These are phyloP conservation scores for Boletus semigastroideus DNA, from an alignment of 1,284 basidiomycete species.

Conservation along the genomic window DNA sequence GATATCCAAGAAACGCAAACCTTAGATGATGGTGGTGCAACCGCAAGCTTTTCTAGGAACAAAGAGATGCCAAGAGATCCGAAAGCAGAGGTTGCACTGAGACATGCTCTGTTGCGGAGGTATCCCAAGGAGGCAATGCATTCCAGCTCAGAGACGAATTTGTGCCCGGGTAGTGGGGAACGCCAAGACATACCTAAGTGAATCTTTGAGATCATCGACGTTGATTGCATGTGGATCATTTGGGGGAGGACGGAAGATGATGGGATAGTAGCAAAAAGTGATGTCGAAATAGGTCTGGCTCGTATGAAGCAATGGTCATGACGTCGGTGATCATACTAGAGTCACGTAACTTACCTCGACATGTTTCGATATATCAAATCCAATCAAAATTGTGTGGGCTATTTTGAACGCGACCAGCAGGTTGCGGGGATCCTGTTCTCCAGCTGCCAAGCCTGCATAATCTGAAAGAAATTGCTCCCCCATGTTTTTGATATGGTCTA, in stretches of 20 bases:
- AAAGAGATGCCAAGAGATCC: slow-evolving; percentile 85
- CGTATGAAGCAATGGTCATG: neutral
- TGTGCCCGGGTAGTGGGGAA: slow-evolving; percentile 11
- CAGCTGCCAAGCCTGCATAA: slow-evolving; percentile 82
- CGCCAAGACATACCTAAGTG: slow-evolving; percentile 55
- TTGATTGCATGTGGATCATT: slow-evolving; percentile 95
- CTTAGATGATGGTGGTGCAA: slow-evolving; percentile 84
- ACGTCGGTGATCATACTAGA: neutral
- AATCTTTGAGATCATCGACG: slow-evolving; percentile 79
- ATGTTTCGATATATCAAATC: slow-evolving; percentile 77
- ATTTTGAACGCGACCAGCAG: slow-evolving; percentile 90
- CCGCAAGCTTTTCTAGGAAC: slow-evolving; percentile 90
- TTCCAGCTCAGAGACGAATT: slow-evolving; percentile 20
- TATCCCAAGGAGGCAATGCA: neutral
- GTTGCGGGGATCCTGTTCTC: slow-evolving; percentile 98
- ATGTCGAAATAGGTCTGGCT: slow-evolving; percentile 90
- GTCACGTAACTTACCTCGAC: slow-evolving; percentile 63
- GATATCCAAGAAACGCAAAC: slow-evolving; percentile 38
- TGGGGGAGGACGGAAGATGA: slow-evolving; percentile 93
- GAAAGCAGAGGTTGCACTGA: slow-evolving; percentile 81
- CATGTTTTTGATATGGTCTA: slow-evolving; percentile 70
- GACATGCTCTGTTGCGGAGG: slow-evolving; percentile 45
- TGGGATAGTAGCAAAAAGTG: slow-evolving; percentile 98
- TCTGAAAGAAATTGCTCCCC: slow-evolving; percentile 72
- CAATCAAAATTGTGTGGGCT: slow-evolving; percentile 79